These are phyloP conservation scores for Phytophthora constricta DNA, from an alignment of 352 stramenopile species.

Conservation along the genomic window DNA sequence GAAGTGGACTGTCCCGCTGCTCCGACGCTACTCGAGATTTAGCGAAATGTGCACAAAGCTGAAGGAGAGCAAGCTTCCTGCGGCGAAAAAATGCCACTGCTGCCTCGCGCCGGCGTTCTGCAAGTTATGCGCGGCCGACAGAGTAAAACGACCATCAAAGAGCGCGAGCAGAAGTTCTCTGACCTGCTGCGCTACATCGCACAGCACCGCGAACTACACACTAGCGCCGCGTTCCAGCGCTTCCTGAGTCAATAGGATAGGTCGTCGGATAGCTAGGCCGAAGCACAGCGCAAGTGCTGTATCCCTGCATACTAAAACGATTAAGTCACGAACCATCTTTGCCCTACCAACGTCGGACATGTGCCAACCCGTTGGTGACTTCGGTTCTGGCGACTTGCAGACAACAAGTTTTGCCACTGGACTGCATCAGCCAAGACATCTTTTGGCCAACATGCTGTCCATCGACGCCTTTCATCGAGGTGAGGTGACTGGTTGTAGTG, in stretches of 20 bases:
- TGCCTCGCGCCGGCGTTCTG: conserved; percentile 45
- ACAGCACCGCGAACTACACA: conserved; percentile 41
- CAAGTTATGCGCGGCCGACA: conserved; percentile 58
- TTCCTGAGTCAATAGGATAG: conserved; percentile 38
- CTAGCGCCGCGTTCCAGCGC: conserved; percentile 53
- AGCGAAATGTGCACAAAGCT: conserved; percentile 57
- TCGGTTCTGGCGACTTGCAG: not conserved
- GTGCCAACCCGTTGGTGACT: not conserved
- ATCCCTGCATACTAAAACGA: not conserved
- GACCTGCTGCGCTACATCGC: conserved; percentile 57
- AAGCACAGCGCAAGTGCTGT: not conserved
- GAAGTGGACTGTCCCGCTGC: conserved; percentile 39
- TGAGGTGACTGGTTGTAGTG: too few species aligned
- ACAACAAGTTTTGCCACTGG: not conserved
- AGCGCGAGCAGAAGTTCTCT: conserved; percentile 56
- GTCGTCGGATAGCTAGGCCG: not conserved
- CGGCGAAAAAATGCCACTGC: conserved; percentile 41
- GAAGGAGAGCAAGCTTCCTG: conserved; percentile 37
- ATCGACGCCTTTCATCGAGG: too few species aligned
- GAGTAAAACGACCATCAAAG: conserved; percentile 49
- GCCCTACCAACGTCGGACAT: not conserved
- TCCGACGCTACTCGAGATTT: conserved; percentile 64
- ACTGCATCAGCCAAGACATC: not conserved
- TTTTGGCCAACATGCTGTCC: not conserved
- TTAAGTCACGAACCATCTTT: not conserved